Percentiles rank a stretch among this genome's conserved stretches.
These are phyloP conservation scores for Salvia sclarea DNA, from an alignment of 305 asterid species.

Conservation along the genomic window DNA sequence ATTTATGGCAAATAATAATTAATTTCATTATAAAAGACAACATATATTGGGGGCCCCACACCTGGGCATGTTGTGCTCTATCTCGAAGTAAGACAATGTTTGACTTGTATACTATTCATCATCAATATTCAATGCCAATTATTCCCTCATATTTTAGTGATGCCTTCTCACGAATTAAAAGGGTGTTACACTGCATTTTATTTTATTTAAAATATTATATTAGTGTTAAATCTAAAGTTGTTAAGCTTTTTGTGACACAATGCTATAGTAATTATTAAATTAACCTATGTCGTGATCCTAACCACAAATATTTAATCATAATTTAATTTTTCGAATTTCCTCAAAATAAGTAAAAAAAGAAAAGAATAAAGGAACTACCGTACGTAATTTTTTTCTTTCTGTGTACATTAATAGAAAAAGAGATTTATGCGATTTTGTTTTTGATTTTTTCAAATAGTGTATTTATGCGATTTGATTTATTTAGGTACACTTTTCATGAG, in stretches of 20 bases:
- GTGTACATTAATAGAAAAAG: neutral
- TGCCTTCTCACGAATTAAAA: constrained; percentile 33
- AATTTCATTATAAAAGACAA: neutral
- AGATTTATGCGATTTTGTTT: neutral
- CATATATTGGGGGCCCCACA: constrained; percentile 40
- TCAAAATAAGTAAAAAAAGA: too few relatives aligned
- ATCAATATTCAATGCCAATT: constrained; percentile 30
- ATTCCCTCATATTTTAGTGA: constrained; percentile 29
- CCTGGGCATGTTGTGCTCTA: constrained; percentile 34
- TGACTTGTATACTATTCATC: constrained; percentile 35
- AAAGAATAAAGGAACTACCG: neutral
- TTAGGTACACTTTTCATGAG: constrained; percentile 29
- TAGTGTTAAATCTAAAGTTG: neutral
- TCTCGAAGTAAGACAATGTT: constrained; percentile 37
- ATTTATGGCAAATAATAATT: neutral
- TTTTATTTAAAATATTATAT: neutral
- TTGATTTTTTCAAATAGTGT: too few relatives aligned
- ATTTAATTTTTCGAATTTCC: neutral
- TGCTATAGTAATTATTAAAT: neutral
- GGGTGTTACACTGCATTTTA: constrained; percentile 1
- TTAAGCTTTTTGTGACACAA: neutral
- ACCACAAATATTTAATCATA: neutral
- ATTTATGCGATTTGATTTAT: neutral
- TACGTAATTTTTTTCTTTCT: too few relatives aligned
- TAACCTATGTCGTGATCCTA: neutral